A percentile compares a stretch with the other conserved stretches of the same genome.
Evolutionary conservation across 257 asterid species (phyloP).

Genomic region (Scutellaria minor): DNA sequence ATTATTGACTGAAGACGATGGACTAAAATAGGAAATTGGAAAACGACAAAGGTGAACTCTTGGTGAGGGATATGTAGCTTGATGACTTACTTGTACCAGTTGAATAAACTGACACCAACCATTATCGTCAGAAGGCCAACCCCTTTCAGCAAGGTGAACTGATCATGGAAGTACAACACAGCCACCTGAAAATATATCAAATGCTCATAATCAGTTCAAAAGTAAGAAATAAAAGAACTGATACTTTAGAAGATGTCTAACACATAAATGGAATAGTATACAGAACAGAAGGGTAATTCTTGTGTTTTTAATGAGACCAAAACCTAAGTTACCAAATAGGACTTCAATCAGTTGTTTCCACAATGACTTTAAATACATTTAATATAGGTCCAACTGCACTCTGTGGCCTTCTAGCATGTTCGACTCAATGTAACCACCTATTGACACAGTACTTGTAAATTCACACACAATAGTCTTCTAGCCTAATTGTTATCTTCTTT

Average conservation of each 20-base stretch:
- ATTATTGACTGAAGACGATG: slow-evolving; percentile 12
- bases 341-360: not conserved
- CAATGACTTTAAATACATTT: not conserved
- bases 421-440: too few species aligned
- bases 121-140: slow-evolving; percentile 78
- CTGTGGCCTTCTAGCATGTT: too few species aligned
- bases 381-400: not conserved
- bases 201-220: slow-evolving; percentile 28
- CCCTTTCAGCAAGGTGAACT: slow-evolving; percentile 91
- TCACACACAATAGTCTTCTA: not conserved
- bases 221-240: not conserved
- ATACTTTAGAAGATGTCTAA: not conserved
- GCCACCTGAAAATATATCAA: slow-evolving; percentile 70
- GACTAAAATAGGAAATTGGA: not conserved
- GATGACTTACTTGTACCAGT: slow-evolving; percentile 98
- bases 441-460: not conserved
- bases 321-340: slow-evolving; percentile 5
- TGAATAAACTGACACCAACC: slow-evolving; percentile 91
- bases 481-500: not conserved
- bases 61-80: slow-evolving; percentile 27
- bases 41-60: slow-evolving; percentile 14
- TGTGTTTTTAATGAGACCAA: slow-evolving; percentile 15
- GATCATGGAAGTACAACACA: slow-evolving; percentile 89
- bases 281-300: slow-evolving; percentile 1
- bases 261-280: not conserved